Base-by-base conservation (phyloP, 176 grass and related monocot species). In the Zea luxurians region DNA sequence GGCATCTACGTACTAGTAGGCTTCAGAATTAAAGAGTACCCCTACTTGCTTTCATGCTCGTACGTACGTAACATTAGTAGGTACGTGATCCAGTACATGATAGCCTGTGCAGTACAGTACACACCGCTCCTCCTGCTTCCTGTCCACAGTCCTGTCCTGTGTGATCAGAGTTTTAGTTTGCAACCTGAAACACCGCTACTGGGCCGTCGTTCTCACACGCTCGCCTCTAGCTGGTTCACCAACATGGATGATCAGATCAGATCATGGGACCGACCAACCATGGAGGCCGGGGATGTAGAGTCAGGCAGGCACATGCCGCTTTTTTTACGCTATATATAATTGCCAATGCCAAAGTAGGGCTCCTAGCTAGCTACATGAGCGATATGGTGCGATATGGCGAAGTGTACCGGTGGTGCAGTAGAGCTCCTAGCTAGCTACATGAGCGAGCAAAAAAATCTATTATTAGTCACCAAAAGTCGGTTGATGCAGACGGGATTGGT, bases 11-110 rank as follows among this genome's bases (percentile, higher is more conserved):
- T 27, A 27, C 37, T 1, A 44, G 8, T 44, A 47, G 45, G 40
- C 18, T 58, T 43, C 53, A 7, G 72, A 43, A 60, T 45, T 20
- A 40, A 40, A 15, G 37, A 75, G 73, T 44, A 61, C 55, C 9
- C 1, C 66, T 20, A 1, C 66, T 48, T 69, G 65, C 67, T 70
- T 70, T 34, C 44, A 12, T 70, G 67, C n/a, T 70, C 20, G 67
- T 48, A 47, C 20, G 67, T 48, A 47, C 17, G 10, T 21, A 48
- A 13, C 2, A 3, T 70, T 13, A 47, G n/a, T 6, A 13, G 18
- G 68, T 50, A 27, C 9, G 1, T 8, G 16, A 4, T 52, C 49
- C 49, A 52, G 49, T 15, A 16, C 13, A 52, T 52, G 13, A 52
- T 52, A 52, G 13, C 49, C 49, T 52, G 13, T 50, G 49, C 49